phyloP scores from a whole-genome alignment of 495 filamentous ascomycete species.

The Collariella sp. region DNA sequence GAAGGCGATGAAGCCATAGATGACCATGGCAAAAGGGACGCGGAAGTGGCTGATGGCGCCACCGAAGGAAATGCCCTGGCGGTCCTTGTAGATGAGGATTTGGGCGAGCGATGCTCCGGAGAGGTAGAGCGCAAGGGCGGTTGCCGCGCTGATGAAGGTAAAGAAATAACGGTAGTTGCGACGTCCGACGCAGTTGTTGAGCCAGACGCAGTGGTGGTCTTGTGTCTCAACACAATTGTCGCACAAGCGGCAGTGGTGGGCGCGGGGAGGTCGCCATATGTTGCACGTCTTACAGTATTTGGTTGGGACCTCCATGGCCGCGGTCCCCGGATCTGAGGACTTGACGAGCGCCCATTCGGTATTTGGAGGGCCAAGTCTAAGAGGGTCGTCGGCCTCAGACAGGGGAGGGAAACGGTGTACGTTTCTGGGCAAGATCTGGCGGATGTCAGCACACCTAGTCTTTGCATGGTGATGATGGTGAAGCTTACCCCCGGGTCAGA shows the following conservation, averaged over 20 bases:
- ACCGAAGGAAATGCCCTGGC: constrained; percentile 54
- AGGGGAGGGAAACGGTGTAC: constrained; percentile 49
- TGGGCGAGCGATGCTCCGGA: constrained; percentile 70
- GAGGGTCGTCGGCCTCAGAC: constrained; percentile 62
- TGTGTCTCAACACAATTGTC: constrained; percentile 97
- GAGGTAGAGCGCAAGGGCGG: constrained; percentile 68
- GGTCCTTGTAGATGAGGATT: constrained; percentile 59
- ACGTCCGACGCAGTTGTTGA: constrained; percentile 96
- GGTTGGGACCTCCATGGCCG: constrained; percentile 91
- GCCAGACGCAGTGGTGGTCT: constrained; percentile 98
- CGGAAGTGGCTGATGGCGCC: constrained; percentile 57
- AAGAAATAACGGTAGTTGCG: constrained; percentile 99
- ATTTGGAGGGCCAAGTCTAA: constrained; percentile 69
- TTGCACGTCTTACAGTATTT: constrained; percentile 97
- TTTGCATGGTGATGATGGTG: not conserved
- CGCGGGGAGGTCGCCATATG: constrained; percentile 91
- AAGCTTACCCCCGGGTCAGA: constrained; percentile 82
- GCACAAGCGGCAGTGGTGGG: constrained; percentile 92
- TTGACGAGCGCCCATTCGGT: constrained; percentile 89
- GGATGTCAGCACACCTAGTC: constrained; percentile 13
- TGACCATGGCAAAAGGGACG: constrained; percentile 81
- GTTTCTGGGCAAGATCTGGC: constrained; percentile 76
- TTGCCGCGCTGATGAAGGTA: constrained; percentile 67
- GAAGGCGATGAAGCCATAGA: constrained; percentile 65
- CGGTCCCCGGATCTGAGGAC: constrained; percentile 58